Evolutionary conservation across 1,284 basidiomycete genomes (phyloP).

Genomic region (Tetrapyrgos nigripes): DNA sequence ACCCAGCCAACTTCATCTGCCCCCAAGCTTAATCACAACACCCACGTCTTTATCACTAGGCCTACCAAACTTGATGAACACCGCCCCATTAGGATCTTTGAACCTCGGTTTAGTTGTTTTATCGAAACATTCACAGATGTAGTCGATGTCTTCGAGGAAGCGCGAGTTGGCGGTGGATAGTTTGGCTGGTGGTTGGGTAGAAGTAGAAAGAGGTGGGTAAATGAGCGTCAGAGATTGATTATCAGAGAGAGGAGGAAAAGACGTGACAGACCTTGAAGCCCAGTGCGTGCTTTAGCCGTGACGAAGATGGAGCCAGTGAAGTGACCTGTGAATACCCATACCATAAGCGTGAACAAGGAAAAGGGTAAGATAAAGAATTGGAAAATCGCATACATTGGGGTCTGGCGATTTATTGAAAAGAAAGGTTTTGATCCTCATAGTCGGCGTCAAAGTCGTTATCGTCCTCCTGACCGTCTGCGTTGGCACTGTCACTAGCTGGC

Average conservation of each 20-base stretch:
- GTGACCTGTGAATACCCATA: slow-evolving; percentile 29
- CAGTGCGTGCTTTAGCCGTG: slow-evolving; percentile 28
- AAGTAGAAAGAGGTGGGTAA: no score
- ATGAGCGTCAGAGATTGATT: not conserved
- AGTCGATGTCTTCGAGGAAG: slow-evolving; percentile 37
- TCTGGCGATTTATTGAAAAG: slow-evolving; percentile 45
- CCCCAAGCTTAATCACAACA: slow-evolving; percentile 48
- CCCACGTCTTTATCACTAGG: slow-evolving; percentile 48
- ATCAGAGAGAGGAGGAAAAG: not conserved
- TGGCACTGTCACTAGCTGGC: no score
- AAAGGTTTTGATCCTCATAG: slow-evolving; percentile 14
- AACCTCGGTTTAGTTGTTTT: slow-evolving; percentile 52
- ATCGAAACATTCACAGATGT: slow-evolving; percentile 50
- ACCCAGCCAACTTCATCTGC: slow-evolving; percentile 54
- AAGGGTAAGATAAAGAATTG: slow-evolving; percentile 13
- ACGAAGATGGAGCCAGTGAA: slow-evolving; percentile 44
- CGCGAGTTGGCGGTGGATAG: slow-evolving; percentile 32
- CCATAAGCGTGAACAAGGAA: not conserved
- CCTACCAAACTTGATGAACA: slow-evolving; percentile 53
- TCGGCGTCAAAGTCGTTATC: no score
- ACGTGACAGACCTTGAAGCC: slow-evolving; percentile 33
- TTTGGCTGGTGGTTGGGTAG: no score
- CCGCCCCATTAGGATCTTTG: slow-evolving; percentile 41
- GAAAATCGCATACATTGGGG: slow-evolving; percentile 42
- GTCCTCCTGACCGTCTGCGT: no score